phyloP scores from a whole-genome alignment of 2,329 filamentous ascomycete species.

The Arthrinium phaeospermum region DNA sequence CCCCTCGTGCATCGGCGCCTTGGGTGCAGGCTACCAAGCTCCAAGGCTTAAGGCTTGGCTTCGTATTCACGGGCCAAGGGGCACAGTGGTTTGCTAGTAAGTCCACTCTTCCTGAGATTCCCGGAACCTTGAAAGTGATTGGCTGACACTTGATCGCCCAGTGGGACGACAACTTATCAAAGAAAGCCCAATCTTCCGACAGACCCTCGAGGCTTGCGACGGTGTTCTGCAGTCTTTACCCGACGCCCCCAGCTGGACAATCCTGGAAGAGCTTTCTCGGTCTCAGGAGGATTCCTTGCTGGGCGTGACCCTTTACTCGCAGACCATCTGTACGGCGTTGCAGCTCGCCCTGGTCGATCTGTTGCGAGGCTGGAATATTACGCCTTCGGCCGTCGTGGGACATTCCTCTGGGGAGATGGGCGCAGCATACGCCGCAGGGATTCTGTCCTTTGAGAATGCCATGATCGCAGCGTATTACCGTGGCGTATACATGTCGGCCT shows the following conservation, averaged over 20 bases:
- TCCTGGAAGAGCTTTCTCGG: slow-evolving; percentile 20
- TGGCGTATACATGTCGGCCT: slow-evolving; percentile 47
- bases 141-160: slow-evolving; percentile 29
- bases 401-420: slow-evolving; percentile 58
- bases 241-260: not conserved
- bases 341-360: slow-evolving; percentile 38
- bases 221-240: slow-evolving; percentile 19
- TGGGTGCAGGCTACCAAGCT: too few relatives aligned
- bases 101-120: too few relatives aligned
- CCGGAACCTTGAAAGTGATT: too few relatives aligned
- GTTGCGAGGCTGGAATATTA: slow-evolving; percentile 38
- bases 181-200: slow-evolving; percentile 26
- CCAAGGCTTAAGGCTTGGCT: not conserved
- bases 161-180: slow-evolving; percentile 36
- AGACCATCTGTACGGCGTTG: slow-evolving; percentile 40
- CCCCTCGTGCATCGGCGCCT: too few relatives aligned
- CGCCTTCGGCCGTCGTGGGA: slow-evolving; percentile 46
- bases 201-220: slow-evolving; percentile 28
- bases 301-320: slow-evolving; percentile 35
- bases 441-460: slow-evolving; percentile 46
- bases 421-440: slow-evolving; percentile 55
- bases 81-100: slow-evolving; percentile 41
- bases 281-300: slow-evolving; percentile 27
- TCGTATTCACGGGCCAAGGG: slow-evolving; percentile 37
- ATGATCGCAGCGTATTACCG: slow-evolving; percentile 54